Base-by-base conservation (phyloP, 257 asterid genomes). In the Ilex aquifolium region DNA sequence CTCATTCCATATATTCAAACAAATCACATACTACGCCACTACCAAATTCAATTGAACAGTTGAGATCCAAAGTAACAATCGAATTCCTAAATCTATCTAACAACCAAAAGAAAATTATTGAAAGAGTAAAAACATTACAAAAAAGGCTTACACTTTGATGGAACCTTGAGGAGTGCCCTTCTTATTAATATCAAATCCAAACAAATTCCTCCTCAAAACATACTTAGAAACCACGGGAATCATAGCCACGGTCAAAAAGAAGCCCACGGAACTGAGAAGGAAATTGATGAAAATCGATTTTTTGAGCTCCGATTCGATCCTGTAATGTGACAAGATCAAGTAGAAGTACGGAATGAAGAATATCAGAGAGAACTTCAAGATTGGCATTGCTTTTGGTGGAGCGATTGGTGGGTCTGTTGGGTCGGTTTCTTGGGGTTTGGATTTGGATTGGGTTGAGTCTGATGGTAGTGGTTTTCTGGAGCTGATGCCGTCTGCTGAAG, bases 101-200 rank as follows among this genome's bases (percentile, higher is more conserved):
- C 27, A 49, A 49, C 27, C 10, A 3, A 2, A 48, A 66, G 10
- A 11, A 44, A 31, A 31, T 40, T 14, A 48, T 21, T 21, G 27
- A 21, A 21, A 21, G 27, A 21, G 27, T 21, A 21, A 0, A n/a
- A 36, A 65, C 14, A 9, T 44, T 44, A 65, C 66, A 17, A 60
- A 44, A 16, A 27, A 30, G 14, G 66, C 95, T 80, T 82, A 91
- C 98, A 91, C 96, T 86, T 87, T 83, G 64, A 91, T 76, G 70
- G 94, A 75, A 71, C 98, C 98, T 49, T 84, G 86, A 52, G 95
- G 85, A n/a, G 98, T 91, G 32, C 95, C 98, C 72, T 76, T 91
- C 85, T 91, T 91, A 69, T 91, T 91, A 65, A 91, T 87, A 68
- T 88, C 98, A 60, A 74, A 83, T 36, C 98, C 97, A 75, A 83